Evolutionary conservation across 2,329 filamentous ascomycete species (phyloP), one percentile per base, ranked within the genome.

Genomic region (Penicillium sclerotiorum): DNA sequence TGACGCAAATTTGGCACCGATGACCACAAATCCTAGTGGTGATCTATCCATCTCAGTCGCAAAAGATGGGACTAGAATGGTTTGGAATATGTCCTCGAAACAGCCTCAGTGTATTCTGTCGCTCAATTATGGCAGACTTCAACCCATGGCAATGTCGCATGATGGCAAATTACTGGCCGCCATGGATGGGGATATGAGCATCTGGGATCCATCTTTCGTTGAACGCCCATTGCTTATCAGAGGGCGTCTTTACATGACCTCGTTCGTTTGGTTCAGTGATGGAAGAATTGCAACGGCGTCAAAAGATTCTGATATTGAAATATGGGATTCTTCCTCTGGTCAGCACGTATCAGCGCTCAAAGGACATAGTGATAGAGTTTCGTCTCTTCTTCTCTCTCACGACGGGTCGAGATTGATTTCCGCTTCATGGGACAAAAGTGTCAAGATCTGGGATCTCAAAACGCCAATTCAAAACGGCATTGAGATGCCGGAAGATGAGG

Each of bases 281-380:
- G 15, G 15, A 17, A 18, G 15, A 20, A 3, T 36, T 36, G 33
- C 33, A 2, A 17, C 33, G 3, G 30, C 13, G 20, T 36, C 15
- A 36, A 8, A 30, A 9, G 23, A 17, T 3, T 4, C 2, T n/a
- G 20, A 17, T 5, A 20, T 42, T 12, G 5, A 20, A 12, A 42
- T 42, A 15, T 42, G 39, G 39, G 23, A 42, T 30, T 30, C 17
- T 4, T 30, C 39, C 1, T 32, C 12, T 13, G 7, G 47, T 4
- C 18, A 45, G 8, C 21, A 35, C 3, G 17, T 40, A 70, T 48
- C 55, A 15, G 56, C 46, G 2, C 4, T 46, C 8, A 23, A 46
- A 17, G 33, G 35, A 9, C 43, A 45, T 22, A 12, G 17, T 1
- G 15, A 13, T 5, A 2, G 1, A 5, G 23, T 38, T 15, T 2